phyloP scores from a whole-genome alignment of 805 yeast species.

The Cyberlindnera veronae region DNA sequence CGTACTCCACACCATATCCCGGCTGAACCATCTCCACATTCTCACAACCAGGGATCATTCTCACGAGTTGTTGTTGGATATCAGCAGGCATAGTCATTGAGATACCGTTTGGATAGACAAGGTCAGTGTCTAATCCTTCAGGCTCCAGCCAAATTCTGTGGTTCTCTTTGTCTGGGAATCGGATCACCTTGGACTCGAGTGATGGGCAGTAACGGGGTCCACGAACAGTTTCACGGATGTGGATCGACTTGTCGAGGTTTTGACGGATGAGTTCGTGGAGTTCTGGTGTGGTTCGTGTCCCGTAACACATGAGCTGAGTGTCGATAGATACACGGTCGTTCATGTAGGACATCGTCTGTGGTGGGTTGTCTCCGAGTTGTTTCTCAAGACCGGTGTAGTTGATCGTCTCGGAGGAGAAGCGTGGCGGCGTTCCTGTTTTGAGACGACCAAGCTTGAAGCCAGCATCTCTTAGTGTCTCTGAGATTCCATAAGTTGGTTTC shows the following conservation, averaged over 20 bases:
- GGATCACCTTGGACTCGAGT: slow-evolving; percentile 80
- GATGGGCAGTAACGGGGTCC: slow-evolving; percentile 99
- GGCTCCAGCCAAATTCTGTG: slow-evolving; percentile 96
- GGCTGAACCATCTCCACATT: slow-evolving; percentile 88
- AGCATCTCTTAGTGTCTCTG: slow-evolving; percentile 68
- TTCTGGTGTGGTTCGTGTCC: slow-evolving; percentile 72
- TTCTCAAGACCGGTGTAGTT: slow-evolving; percentile 58
- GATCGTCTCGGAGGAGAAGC: slow-evolving; percentile 70
- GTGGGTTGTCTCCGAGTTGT: slow-evolving; percentile 80
- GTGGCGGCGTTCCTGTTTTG: slow-evolving; percentile 97
- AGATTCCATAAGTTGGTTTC: slow-evolving; percentile 83
- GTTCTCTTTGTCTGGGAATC: slow-evolving; percentile 69
- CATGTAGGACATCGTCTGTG: slow-evolving; percentile 86
- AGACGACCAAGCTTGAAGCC: slow-evolving; percentile 86
- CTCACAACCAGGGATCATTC: slow-evolving; percentile 83
- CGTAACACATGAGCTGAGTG: slow-evolving; percentile 65
- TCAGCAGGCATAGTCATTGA: slow-evolving; percentile 96
- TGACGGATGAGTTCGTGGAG: slow-evolving; percentile 66
- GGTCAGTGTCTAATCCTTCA: slow-evolving; percentile 82
- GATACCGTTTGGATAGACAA: slow-evolving; percentile 96
- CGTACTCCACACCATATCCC: slow-evolving; percentile 99
- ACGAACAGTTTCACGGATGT: slow-evolving; percentile 87
- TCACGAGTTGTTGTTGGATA: slow-evolving; percentile 71
- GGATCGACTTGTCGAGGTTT: slow-evolving; percentile 81
- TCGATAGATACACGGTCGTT: slow-evolving; percentile 63